phyloP scores from a whole-genome alignment of 805 yeast species.

The Grigorovia humatica region DNA sequence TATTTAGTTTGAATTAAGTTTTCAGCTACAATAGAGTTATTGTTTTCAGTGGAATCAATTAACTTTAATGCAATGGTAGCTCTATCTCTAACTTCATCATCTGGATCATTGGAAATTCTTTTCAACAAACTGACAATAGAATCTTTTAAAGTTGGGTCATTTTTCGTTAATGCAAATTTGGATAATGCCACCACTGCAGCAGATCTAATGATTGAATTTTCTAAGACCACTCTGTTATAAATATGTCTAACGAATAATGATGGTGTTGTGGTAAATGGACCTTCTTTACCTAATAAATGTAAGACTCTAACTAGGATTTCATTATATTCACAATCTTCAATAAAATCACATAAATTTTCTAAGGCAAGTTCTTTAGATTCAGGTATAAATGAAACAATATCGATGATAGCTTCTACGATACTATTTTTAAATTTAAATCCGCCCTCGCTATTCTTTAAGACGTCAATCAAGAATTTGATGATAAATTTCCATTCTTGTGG shows the following conservation, averaged over 20 bases:
- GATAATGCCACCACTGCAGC: slow-evolving; percentile 91
- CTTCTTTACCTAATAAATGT: slow-evolving; percentile 88
- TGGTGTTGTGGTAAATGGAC: slow-evolving; percentile 79
- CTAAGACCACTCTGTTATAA: slow-evolving; percentile 92
- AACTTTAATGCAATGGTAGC: slow-evolving; percentile 78
- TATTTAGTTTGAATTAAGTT: slow-evolving; percentile 56
- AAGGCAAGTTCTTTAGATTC: slow-evolving; percentile 73
- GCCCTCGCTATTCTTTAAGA: slow-evolving; percentile 78
- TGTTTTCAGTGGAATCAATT: slow-evolving; percentile 34
- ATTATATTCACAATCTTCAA: slow-evolving; percentile 95
- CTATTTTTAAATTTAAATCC: slow-evolving; percentile 75
- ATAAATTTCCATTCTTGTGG: slow-evolving; percentile 81
- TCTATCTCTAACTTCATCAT: slow-evolving; percentile 97
- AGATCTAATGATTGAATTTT: slow-evolving; percentile 89
- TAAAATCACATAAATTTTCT: slow-evolving; percentile 87
- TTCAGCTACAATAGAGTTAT: slow-evolving; percentile 27
- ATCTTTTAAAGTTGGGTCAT: slow-evolving; percentile 52
- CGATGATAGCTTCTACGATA: slow-evolving; percentile 87
- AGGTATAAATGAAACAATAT: slow-evolving; percentile 79
- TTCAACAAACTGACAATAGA: slow-evolving; percentile 66
- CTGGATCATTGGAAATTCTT: slow-evolving; percentile 79
- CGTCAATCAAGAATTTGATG: slow-evolving; percentile 70
- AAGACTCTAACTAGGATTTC: slow-evolving; percentile 88
- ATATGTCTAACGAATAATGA: slow-evolving; percentile 90
- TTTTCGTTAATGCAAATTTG: slow-evolving; percentile 71